Evolutionary conservation across 306 rosid species (phyloP).

Genomic region (Lathyrus sativus): DNA sequence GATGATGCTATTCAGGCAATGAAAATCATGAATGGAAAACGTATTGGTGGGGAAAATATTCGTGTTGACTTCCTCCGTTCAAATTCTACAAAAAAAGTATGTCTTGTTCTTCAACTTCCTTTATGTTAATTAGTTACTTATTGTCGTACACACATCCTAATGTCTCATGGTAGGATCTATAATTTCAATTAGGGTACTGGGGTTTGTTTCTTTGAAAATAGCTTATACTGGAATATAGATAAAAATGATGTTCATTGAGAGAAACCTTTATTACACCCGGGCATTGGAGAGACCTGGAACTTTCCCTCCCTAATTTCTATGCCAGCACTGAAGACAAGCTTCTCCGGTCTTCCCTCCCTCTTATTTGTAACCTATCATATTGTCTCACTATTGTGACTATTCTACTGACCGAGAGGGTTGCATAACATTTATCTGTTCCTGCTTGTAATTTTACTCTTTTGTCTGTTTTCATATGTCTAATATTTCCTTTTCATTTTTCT

Average conservation of each 20-base stretch:
- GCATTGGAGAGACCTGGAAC: background rate
- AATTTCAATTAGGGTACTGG: conserved; percentile 8
- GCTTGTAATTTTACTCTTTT: conserved; percentile 10
- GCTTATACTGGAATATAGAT: background rate
- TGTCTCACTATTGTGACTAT: background rate
- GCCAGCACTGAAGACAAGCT: background rate
- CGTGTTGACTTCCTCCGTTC: conserved; percentile 95
- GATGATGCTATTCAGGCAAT: conserved; percentile 90
- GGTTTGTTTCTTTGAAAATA: conserved; percentile 11
- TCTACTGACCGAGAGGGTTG: background rate
- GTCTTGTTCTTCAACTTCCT: conserved; percentile 26
- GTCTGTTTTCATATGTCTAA: conserved; percentile 34
- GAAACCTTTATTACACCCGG: background rate
- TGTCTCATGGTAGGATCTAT: conserved; percentile 8
- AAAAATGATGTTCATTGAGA: background rate
- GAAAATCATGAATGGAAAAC: conserved; percentile 88
- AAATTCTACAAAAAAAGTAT: conserved; percentile 68
- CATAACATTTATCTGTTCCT: conserved; percentile 13
- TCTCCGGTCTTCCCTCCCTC: background rate
- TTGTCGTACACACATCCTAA: background rate
- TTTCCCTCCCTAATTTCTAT: background rate
- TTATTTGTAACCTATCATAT: background rate
- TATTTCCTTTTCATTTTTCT: conserved; percentile 36
- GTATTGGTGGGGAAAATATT: conserved; percentile 83
- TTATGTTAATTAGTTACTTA: conserved; percentile 10